A percentile compares a stretch with the other conserved stretches of the same genome.
phyloP scores from a whole-genome alignment of 2,329 filamentous ascomycete species.

The Pezicula neosporulosa region DNA sequence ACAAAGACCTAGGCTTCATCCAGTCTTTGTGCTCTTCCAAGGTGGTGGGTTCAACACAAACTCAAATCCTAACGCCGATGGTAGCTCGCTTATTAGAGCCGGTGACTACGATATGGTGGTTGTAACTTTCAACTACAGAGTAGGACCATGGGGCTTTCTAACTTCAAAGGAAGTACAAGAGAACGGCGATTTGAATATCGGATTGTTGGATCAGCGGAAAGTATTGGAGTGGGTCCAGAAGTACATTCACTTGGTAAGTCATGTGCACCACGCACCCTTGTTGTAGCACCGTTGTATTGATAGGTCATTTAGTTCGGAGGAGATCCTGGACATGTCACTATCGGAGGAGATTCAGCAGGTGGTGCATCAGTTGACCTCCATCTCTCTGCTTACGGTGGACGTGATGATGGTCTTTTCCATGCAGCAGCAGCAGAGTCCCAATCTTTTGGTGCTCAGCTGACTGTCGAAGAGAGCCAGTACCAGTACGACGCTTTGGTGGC shows the following conservation, averaged over 20 bases:
- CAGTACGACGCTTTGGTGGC: conserved; percentile 47
- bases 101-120: conserved; percentile 60
- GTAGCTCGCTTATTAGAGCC: conserved; percentile 55
- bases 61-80: conserved; percentile 52
- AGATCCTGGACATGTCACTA: conserved; percentile 61
- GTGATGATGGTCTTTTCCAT: conserved; percentile 45
- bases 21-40: conserved; percentile 59
- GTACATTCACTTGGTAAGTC: conserved; percentile 48
- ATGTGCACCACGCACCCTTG: background rate
- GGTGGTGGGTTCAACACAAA: conserved; percentile 58
- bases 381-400: conserved; percentile 51
- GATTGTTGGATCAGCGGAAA: conserved; percentile 67
- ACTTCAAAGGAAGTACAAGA: conserved; percentile 49
- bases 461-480: conserved; percentile 44
- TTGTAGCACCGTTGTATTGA: background rate
- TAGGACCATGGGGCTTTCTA: conserved; percentile 72
- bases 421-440: conserved; percentile 47
- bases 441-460: conserved; percentile 47
- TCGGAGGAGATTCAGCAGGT: conserved; percentile 68
- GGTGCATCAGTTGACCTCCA: conserved; percentile 63
- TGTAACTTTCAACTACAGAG: conserved; percentile 73
- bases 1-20: conserved; percentile 42
- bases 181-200: conserved; percentile 59
- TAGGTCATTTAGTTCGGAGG: conserved; percentile 57
- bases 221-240: conserved; percentile 67